Evolutionary conservation across 768 basidiomycete genomes (phyloP).

Genomic region (Trametes elegans): DNA sequence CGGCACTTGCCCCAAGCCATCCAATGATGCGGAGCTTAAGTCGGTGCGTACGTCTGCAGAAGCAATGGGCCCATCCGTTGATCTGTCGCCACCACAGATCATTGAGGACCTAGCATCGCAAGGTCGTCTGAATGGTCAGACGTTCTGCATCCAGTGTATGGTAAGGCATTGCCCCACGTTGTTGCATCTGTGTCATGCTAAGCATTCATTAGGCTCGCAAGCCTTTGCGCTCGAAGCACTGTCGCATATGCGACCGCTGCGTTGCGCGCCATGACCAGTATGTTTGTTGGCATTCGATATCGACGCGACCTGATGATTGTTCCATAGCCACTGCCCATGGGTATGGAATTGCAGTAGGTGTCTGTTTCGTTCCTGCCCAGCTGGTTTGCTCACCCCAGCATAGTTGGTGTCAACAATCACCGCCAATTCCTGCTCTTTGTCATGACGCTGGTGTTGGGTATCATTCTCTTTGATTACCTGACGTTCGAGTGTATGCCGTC

Average conservation of each 20-base stretch:
- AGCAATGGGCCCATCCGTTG: too few species aligned
- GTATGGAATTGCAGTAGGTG: conserved; percentile 94
- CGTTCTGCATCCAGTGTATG: conserved; percentile 97
- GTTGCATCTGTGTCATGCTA: background rate
- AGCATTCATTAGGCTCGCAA: conserved; percentile 61
- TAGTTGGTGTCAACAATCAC: conserved; percentile 92
- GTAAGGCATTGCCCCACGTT: conserved; percentile 36
- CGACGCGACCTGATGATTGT: background rate
- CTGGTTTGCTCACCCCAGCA: conserved; percentile 4
- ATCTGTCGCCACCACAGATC: conserved; percentile 47
- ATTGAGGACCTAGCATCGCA: conserved; percentile 89
- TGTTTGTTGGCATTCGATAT: conserved; percentile 29
- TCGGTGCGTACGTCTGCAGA: conserved; percentile 44
- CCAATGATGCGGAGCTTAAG: conserved; percentile 83
- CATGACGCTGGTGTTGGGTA: conserved; percentile 76
- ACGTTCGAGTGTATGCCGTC: conserved; percentile 84
- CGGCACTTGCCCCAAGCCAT: conserved; percentile 79
- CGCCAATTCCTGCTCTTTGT: conserved; percentile 97
- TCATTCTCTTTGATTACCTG: conserved; percentile 80
- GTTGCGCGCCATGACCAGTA: conserved; percentile 92
- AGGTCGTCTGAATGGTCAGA: conserved; percentile 90
- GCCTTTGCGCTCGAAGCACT: conserved; percentile 93
- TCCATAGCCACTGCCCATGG: conserved; percentile 91
- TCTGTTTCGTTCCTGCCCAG: background rate
- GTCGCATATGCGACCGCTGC: conserved; percentile 88